Conservation (phyloP, 1,284 basidiomycete species). For the Trichosporon asahii region DNA sequence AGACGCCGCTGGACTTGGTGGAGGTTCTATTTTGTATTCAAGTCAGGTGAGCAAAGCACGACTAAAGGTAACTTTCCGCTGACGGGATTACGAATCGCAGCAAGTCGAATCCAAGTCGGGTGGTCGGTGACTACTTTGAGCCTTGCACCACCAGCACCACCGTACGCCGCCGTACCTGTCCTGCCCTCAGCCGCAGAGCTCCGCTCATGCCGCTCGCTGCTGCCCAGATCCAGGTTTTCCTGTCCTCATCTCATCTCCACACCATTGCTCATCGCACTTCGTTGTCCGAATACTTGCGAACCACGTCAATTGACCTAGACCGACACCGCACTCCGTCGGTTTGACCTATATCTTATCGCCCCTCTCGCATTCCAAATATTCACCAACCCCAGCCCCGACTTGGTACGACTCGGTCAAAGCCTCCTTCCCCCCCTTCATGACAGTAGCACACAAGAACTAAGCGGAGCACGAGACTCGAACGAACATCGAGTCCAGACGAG, state of each 20-base stretch:
- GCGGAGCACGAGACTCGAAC: constrained; percentile 9
- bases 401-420: background rate
- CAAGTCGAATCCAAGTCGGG: background rate
- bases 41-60: background rate
- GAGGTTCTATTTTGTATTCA: background rate
- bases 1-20: background rate
- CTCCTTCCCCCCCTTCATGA: background rate
- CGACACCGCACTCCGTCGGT: background rate
- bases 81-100: background rate
- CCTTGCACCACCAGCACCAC: no score
- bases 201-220: background rate
- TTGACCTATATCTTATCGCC: background rate
- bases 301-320: background rate
- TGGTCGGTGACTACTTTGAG: background rate
- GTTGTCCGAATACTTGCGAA: background rate
- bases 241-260: background rate
- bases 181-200: background rate
- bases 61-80: background rate
- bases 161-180: background rate
- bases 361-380: background rate
- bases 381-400: background rate
- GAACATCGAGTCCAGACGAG: background rate
- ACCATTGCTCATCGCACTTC: background rate
- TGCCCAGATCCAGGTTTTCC: background rate
- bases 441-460: background rate